phyloP scores from a whole-genome alignment of 805 yeast species.

The Ogataea saltuana region DNA sequence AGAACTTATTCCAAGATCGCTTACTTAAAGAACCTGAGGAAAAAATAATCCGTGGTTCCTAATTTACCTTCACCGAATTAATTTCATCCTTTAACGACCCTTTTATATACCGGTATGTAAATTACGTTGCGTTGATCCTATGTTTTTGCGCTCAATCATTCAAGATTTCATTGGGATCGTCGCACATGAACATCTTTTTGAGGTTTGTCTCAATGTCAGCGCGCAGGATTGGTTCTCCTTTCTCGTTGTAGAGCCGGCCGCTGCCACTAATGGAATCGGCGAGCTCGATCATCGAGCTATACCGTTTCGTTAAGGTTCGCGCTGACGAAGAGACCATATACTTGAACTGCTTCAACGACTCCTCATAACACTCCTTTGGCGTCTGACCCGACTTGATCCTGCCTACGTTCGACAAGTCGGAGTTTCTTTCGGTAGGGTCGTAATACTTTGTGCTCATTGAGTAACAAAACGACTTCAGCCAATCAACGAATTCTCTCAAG shows the following conservation, averaged over 20 bases:
- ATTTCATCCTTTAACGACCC: too few relatives aligned
- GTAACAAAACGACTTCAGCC: slow-evolving; percentile 59
- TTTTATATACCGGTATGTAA: too few relatives aligned
- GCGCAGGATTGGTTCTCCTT: slow-evolving; percentile 31
- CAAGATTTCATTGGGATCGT: slow-evolving; percentile 48
- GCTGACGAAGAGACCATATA: slow-evolving; percentile 56
- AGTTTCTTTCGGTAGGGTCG: slow-evolving; percentile 57
- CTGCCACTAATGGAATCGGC: slow-evolving; percentile 6
- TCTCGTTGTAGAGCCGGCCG: slow-evolving; percentile 6
- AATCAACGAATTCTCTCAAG: slow-evolving; percentile 45
- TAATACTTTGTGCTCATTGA: slow-evolving; percentile 53
- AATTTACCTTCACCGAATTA: too few relatives aligned
- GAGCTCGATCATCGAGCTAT: slow-evolving; percentile 39
- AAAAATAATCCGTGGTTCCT: slow-evolving; percentile 5
- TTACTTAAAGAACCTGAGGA: slow-evolving; percentile 30
- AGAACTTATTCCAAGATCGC: slow-evolving; percentile 41
- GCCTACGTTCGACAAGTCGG: slow-evolving; percentile 56
- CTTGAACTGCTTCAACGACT: slow-evolving; percentile 57
- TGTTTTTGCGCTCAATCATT: slow-evolving; percentile 16
- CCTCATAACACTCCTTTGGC: slow-evolving; percentile 45
- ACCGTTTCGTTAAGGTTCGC: slow-evolving; percentile 43
- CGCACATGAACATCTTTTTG: slow-evolving; percentile 47
- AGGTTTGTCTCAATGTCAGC: slow-evolving; percentile 52
- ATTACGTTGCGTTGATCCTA: too few relatives aligned
- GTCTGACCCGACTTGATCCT: slow-evolving; percentile 55